Base-by-base conservation (phyloP, 2,329 filamentous ascomycete species). In the Xylariaceae sp. region DNA sequence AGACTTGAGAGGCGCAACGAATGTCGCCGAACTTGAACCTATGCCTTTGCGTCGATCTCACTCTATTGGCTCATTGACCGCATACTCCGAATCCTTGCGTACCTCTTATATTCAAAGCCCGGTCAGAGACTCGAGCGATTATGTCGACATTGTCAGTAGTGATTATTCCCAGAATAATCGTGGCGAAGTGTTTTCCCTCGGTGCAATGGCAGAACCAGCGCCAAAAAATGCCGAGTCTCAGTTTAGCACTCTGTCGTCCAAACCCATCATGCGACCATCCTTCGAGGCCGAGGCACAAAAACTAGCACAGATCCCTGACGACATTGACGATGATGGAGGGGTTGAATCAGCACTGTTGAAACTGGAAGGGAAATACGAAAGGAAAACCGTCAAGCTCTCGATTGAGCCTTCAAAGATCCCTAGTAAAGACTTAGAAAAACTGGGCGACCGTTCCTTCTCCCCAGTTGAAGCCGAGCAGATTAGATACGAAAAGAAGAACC, bases 261-360 rank as follows among this genome's bases (percentile, higher is more conserved):
- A 83, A 57, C 82, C 82, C 0, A 71, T 76, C 2, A 83, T 85
- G 80, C 78, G 82, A 4, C 80, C 83, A 1, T 97, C 92, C 0
- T 97, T 97, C 61, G 90, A 97, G 69, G 87, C 82, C 2, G 91
- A 96, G 63, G 90, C 95, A 1, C 86, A 92, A 53, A 89, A 89
- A 61, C 82, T 99, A 48, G 90, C 92, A 2, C 86, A 89, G 50
- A 89, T 97, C 22, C 90, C 93, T 0, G 92, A 97, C 64, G 90
- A 95, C 36, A 67, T 75, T 14, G 81, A 86, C 55, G 86, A 87
- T 42, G 89, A 95, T 64, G 90, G 90, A 6, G 93, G 93, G 12
- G 86, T 97, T 22, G 94, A 97, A 66, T 91, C 92, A n/a, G 90
- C 94, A 0, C 70, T 99, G 46, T 73, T 92, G 61, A 99, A 97